Evolutionary conservation across 2,329 filamentous ascomycete genomes (phyloP), one percentile per base, ranked within the genome.

Genomic region (Xylaria sp.): DNA sequence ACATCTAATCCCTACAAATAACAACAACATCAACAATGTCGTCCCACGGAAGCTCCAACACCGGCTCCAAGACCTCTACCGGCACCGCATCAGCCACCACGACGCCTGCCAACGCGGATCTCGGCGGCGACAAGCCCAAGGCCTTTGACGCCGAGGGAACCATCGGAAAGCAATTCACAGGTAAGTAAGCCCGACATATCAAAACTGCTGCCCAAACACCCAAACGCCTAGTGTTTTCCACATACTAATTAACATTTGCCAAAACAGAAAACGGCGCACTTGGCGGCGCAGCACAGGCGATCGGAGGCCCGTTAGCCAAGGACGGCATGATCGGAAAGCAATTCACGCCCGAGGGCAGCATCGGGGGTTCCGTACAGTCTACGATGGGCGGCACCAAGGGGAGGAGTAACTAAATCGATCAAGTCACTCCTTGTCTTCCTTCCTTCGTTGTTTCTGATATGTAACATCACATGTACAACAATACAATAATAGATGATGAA

Each of bases 111-210:
- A 75, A 66, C n/a, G 69, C 72, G 0, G 68, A 65, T 8, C 46
- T 75, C 8, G 74, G 74, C 55, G 67, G 71, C 15, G 70, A 73
- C 49, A 72, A 75, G 67, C 78, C 79, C 31, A 79, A 75, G 65
- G 70, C 77, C 0, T 75, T 87, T 49, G 84, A 84, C 42, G 80
- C 78, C 0, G 73, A 80, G 0, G 84, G 84, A 4, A 74, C 78
- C 0, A 78, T 87, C 35, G 84, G 84, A 19, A 84, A 83, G 67
- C 82, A 86, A 21, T 87, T 87, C 69, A 87, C 81, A 3, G 79
- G 80, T 82, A 71, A 50, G 73, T 4, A 9, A 15, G 23, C 7
- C 11, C 3, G 17, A 25, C 54, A 15, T 6, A 19, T 17, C 19
- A n/a, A 5, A 37, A 8, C 7, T 21, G 9, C 2, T 2, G 7